These are phyloP conservation scores for Ceratocystis variospora DNA, from an alignment of 2,329 filamentous ascomycete species.

Conservation along the genomic window DNA sequence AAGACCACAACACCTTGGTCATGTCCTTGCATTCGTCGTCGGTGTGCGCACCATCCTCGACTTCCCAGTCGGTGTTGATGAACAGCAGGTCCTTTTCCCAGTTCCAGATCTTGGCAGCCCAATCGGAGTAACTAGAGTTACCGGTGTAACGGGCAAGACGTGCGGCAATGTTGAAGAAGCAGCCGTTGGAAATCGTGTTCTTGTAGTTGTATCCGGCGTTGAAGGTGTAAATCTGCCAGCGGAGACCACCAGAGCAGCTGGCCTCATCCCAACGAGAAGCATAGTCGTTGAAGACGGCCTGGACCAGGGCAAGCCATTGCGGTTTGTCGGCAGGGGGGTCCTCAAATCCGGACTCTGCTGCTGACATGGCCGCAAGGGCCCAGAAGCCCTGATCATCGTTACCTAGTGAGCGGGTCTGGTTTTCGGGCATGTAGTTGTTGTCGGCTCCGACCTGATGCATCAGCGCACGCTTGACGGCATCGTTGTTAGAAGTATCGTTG, in stretches of 20 bases:
- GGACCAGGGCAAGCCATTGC: slow-evolving; percentile 64
- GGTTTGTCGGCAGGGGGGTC: slow-evolving; percentile 48
- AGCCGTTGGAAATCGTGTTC: slow-evolving; percentile 54
- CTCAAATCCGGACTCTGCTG: slow-evolving; percentile 62
- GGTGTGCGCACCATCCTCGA: slow-evolving; percentile 39
- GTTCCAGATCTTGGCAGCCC: slow-evolving; percentile 57
- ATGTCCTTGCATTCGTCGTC: slow-evolving; percentile 34
- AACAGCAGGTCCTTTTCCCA: slow-evolving; percentile 46
- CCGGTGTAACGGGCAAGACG: slow-evolving; percentile 65
- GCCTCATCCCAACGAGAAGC: slow-evolving; percentile 53
- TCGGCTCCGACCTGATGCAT: slow-evolving; percentile 47
- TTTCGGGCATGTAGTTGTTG: slow-evolving; percentile 51
- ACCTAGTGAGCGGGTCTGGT: slow-evolving; percentile 47
- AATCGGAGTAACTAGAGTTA: slow-evolving; percentile 64
- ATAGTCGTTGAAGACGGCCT: slow-evolving; percentile 71
- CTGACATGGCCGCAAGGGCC: slow-evolving; percentile 68
- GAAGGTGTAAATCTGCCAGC: slow-evolving; percentile 75
- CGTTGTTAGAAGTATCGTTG: slow-evolving; percentile 51
- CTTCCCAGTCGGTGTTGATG: slow-evolving; percentile 39
- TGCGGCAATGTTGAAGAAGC: slow-evolving; percentile 55
- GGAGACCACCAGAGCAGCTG: slow-evolving; percentile 56
- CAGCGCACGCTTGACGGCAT: slow-evolving; percentile 43
- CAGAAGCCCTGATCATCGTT: slow-evolving; percentile 76
- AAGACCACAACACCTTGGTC: slow-evolving; percentile 46
- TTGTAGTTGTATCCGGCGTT: slow-evolving; percentile 60